Evolutionary conservation across 192 early-diverging fungal species (phyloP).

Genomic region (Rhizoclosmatium sp.): DNA sequence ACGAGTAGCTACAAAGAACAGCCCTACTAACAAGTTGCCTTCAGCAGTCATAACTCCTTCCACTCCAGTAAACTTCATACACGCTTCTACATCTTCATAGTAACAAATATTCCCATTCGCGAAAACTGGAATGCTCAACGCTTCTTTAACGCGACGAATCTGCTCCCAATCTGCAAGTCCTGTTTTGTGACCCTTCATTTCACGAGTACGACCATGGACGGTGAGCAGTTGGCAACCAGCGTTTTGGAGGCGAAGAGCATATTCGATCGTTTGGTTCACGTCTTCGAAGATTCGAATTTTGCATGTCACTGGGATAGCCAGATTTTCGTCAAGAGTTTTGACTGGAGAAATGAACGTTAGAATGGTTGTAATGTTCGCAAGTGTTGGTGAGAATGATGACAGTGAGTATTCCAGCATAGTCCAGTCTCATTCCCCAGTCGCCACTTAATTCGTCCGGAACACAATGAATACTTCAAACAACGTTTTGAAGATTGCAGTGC

Average conservation of each 20-base stretch:
- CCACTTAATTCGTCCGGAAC: too few species aligned
- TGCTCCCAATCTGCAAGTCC: conserved; percentile 96
- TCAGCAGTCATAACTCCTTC: conserved; percentile 95
- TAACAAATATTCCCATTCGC: conserved; percentile 99
- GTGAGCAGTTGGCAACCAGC: conserved; percentile 92
- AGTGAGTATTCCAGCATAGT: background rate
- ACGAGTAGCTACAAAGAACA: too few species aligned
- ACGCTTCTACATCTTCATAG: conserved; percentile 84
- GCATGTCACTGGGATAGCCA: conserved; percentile 90
- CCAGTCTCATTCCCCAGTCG: too few species aligned
- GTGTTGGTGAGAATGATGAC: background rate
- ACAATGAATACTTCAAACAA: too few species aligned
- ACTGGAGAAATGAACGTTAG: background rate
- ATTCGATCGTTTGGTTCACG: conserved; percentile 88
- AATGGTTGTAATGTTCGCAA: too few species aligned
- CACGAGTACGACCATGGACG: conserved; percentile 93
- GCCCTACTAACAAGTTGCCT: conserved; percentile 41
- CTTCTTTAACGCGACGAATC: conserved; percentile 81
- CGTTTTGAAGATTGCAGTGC: background rate
- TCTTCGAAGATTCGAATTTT: conserved; percentile 94
- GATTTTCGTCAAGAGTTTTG: conserved; percentile 72
- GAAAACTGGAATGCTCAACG: conserved; percentile 88
- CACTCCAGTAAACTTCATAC: conserved; percentile 82
- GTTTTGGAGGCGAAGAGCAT: conserved; percentile 94
- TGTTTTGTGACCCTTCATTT: conserved; percentile 97